Evolutionary conservation across 2,329 filamentous ascomycete species (phyloP), one percentile per base, ranked within the genome.

Genomic region (Alternaria sp.): DNA sequence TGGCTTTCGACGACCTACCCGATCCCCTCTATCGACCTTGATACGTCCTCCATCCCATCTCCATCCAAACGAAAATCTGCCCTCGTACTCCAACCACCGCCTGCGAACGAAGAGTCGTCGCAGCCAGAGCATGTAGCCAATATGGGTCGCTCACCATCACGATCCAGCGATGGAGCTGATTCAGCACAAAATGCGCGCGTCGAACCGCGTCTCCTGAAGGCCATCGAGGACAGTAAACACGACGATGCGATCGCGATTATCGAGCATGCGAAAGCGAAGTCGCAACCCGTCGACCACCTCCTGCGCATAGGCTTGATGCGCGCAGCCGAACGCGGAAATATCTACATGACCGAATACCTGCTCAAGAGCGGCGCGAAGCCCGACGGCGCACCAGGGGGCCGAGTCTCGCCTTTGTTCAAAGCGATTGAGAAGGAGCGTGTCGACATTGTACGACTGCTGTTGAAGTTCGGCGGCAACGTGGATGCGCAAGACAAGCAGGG

Each of bases 251-350:
- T 75, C 46, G 72, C 74, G 19, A 76, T 79, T n/a, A 77, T 80
- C 72, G 76, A 80, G 57, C 62, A 75, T 26, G 74, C 74, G 32
- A 75, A 74, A 56, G 64, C 69, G 9, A 75, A 75, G 58, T 66
- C 70, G 52, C 73, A 77, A 60, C 73, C 74, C 30, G 59, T 64
- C 65, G 77, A 78, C 40, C 74, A 78, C 70, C 70, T 80, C 32
- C 66, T 80, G 47, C 76, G 77, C 62, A 79, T 80, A 54, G 77
- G 73, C 3, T 55, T 80, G 17, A 72, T 77, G 72, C 76, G 77
- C 57, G 75, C 76, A 13, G 70, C 76, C 61, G 76, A 80, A 61
- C 72, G 74, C 46, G 72, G 71, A 13, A 76, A 78, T 45, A 69
- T 66, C 40, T 59, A 62, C 54, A 70, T 78, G 13, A 68, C 74